These are phyloP conservation scores for Thamnidium elegans DNA, from an alignment of 192 early-diverging fungal genomes.

Conservation along the genomic window DNA sequence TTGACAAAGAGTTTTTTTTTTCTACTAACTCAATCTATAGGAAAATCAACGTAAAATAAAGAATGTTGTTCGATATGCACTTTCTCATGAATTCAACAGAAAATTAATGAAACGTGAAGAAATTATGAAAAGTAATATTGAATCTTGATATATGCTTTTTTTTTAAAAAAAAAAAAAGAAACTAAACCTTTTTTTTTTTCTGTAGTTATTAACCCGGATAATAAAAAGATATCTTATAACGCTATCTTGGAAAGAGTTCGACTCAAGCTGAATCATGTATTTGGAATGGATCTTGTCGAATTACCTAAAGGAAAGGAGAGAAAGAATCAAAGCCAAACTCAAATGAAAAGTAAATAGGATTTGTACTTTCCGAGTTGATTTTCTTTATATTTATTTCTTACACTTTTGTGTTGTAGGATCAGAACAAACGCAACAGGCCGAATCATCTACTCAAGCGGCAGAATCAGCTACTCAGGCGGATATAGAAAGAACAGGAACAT, in stretches of 20 bases:
- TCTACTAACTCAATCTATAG: constrained; percentile 17
- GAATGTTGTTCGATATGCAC: constrained; percentile 57
- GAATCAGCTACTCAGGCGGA: background rate
- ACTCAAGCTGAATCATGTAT: constrained; percentile 43
- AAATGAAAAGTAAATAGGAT: background rate
- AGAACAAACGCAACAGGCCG: constrained; percentile 7
- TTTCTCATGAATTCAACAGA: constrained; percentile 54
- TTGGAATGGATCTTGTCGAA: constrained; percentile 65
- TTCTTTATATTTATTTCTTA: background rate
- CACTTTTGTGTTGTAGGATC: background rate
- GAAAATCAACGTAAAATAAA: constrained; percentile 59
- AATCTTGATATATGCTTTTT: background rate
- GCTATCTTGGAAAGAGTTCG: constrained; percentile 44
- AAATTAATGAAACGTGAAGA: constrained; percentile 56
- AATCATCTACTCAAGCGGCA: background rate
- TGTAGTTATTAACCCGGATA: background rate
- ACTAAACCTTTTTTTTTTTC: background rate
- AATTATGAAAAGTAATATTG: constrained; percentile 53
- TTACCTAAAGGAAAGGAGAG: constrained; percentile 40
- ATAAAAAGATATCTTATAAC: background rate
- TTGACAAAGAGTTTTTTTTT: too few relatives aligned
- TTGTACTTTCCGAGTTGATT: background rate
- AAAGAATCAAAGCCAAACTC: background rate
- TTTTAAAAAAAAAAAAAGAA: background rate
- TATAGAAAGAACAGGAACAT: background rate